phyloP scores from a whole-genome alignment of 768 basidiomycete genomes.

The Lactarius pseudohatsudake region DNA sequence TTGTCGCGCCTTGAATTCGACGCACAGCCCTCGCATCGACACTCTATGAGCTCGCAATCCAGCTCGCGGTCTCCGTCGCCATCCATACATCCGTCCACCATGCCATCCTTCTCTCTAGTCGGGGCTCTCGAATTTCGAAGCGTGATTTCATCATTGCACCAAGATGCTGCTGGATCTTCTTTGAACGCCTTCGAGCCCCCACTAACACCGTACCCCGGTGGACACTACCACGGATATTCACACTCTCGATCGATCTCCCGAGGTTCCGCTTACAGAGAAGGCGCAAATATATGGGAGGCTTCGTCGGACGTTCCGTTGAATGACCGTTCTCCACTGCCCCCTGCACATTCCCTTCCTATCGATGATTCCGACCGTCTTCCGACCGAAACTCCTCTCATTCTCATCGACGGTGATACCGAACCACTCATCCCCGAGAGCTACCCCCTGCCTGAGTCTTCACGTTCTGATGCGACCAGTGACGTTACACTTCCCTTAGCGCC shows the following conservation, averaged over 20 bases:
- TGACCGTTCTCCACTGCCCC: conserved; percentile 45
- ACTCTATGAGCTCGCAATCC: conserved; percentile 43
- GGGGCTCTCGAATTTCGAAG: conserved; percentile 96
- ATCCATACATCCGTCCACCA: conserved; percentile 44
- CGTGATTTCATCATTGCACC: conserved; percentile 77
- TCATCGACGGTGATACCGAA: conserved; percentile 27
- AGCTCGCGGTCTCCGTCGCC: conserved; percentile 45
- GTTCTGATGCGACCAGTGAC: conserved; percentile 46
- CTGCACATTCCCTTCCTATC: conserved; percentile 34
- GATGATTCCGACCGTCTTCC: conserved; percentile 9
- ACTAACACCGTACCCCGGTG: conserved; percentile 70
- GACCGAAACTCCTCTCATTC: conserved; percentile 22
- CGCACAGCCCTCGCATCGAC: conserved; percentile 43
- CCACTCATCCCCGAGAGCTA: conserved; percentile 49
- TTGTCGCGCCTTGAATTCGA: conserved; percentile 41
- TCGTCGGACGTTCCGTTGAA: conserved; percentile 51
- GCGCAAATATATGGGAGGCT: conserved; percentile 52
- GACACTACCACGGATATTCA: conserved; percentile 60
- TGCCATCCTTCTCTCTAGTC: conserved; percentile 87
- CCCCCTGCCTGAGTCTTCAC: conserved; percentile 51
- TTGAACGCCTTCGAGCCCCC: conserved; percentile 65
- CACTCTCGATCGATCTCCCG: conserved; percentile 36
- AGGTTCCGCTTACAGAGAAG: conserved; percentile 34
- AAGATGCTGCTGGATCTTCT: conserved; percentile 59
- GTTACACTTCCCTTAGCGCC: conserved; percentile 49